These are phyloP conservation scores for Eimeria acervulina DNA, from an alignment of 169 alveolate genomes.

Conservation along the genomic window DNA sequence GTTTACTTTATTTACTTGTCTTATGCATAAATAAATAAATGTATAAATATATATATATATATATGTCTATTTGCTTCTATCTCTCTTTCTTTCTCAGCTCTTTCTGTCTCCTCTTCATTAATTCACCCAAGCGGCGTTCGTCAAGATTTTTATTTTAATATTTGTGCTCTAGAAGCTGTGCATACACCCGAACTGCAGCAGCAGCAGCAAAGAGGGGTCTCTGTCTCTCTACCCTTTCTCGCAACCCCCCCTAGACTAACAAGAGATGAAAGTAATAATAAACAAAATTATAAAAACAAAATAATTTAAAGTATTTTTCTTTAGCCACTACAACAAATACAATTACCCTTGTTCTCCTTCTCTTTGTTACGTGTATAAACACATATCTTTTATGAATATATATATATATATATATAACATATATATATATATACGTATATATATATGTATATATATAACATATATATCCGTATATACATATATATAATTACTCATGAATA, in stretches of 20 bases:
- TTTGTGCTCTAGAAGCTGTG: constrained; percentile 6
- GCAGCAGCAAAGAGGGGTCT: not conserved
- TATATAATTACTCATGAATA: too few species aligned
- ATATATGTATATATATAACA: too few species aligned
- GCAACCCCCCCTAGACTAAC: not conserved
- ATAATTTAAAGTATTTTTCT: too few species aligned
- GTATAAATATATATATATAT: not conserved
- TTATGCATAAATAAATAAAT: not conserved
- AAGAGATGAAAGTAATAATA: not conserved
- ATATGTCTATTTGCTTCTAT: not conserved
- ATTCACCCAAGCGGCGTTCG: not conserved
- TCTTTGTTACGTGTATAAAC: not conserved
- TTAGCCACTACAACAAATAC: too few species aligned
- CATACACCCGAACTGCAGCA: constrained; percentile 1
- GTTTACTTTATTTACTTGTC: not conserved
- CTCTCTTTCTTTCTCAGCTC: not conserved
- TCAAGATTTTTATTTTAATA: not conserved
- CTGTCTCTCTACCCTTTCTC: constrained; percentile 25
- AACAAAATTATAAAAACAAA: not conserved
- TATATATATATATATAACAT: too few species aligned
- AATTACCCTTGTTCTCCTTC: too few species aligned
- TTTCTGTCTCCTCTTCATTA: not conserved
- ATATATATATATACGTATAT: too few species aligned
- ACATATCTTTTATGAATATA: too few species aligned
- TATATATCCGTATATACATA: too few species aligned